Evolutionary conservation across 257 asterid genomes (phyloP).

Genomic region (Solanum dulcamara): DNA sequence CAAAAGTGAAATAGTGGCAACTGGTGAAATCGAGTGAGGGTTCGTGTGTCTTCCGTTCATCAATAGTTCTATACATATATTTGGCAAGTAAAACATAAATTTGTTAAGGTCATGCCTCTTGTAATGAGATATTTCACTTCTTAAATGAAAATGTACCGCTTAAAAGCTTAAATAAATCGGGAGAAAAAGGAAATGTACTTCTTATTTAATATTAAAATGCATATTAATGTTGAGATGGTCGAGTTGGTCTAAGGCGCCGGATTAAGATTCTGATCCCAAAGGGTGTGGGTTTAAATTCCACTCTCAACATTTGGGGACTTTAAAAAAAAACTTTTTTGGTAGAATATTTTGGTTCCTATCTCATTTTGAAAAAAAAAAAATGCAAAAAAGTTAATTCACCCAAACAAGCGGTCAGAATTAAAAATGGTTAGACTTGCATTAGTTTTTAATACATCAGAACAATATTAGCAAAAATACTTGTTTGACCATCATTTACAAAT

Average conservation of each 20-base stretch:
- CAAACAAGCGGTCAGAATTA: neutral
- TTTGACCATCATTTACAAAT: neutral
- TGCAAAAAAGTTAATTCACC: neutral
- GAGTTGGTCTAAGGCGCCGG: slow-evolving; percentile 99
- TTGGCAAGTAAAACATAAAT: neutral
- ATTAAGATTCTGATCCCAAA: slow-evolving; percentile 99
- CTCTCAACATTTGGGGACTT: slow-evolving; percentile 75
- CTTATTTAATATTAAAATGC: no score
- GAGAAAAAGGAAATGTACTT: no score
- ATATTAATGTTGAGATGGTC: slow-evolving; percentile 65
- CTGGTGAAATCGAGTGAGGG: neutral
- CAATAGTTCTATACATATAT: neutral
- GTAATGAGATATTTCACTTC: neutral
- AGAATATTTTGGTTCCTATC: neutral
- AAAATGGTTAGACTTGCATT: neutral
- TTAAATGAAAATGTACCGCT: neutral
- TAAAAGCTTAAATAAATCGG: neutral
- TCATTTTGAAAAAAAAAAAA: neutral
- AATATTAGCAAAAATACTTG: neutral
- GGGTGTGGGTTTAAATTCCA: slow-evolving; percentile 97
- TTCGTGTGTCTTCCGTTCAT: neutral
- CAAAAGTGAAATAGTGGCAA: neutral
- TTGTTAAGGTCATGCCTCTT: neutral
- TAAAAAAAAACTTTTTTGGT: no score
- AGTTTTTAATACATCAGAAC: neutral